Evolutionary conservation across 1,139 yeast species (phyloP), one percentile per base, ranked within the genome.

Genomic region (Geotrichum cucujoidarum): DNA sequence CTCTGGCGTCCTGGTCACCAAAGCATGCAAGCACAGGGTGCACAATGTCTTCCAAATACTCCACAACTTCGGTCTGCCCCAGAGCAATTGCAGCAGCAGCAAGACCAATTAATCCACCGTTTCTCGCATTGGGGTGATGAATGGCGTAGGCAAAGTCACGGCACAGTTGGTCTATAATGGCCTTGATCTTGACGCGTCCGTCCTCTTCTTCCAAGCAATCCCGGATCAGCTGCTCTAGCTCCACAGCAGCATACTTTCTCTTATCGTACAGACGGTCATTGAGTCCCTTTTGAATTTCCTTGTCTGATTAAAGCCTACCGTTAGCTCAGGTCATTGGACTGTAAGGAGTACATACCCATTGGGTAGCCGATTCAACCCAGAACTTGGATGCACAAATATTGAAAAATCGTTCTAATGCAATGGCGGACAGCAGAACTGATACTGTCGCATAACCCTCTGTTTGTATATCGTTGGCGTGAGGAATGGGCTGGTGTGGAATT

Each of bases 21-120:
- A 94, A 94, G 53, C 97, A 92, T 0, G 97, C 94, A 59, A 94
- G 73, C 16, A 94, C 95, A 0, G 99, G 97, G 52, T 87, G 94
- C 52, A 92, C 80, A 53, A 94, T 90, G 50, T 83, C 87, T 52
- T 88, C 94, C 47, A 94, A 69, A 60, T 88, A 92, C 53, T 74
- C 62, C 18, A 87, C 80, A 43, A 85, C 78, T 59, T 83, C 87
- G 49, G 75, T 76, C 48, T 75, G 81, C 0, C 95, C 90, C 43
- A 87, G 66, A 0, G 95, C 95, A 48, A 84, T 80, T 0, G 88
- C 83, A 1, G 83, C 80, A 0, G 89, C 89, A 1, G 92, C 92
- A 10, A 83, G 66, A 0, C 90, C 90, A 61, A 83, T 82, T 36
- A 83, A 66, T 0, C 90, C 90, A 39, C 90, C 90, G 56, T 81